phyloP scores from a whole-genome alignment of 257 asterid genomes.

The Nicotiana attenuata region DNA sequence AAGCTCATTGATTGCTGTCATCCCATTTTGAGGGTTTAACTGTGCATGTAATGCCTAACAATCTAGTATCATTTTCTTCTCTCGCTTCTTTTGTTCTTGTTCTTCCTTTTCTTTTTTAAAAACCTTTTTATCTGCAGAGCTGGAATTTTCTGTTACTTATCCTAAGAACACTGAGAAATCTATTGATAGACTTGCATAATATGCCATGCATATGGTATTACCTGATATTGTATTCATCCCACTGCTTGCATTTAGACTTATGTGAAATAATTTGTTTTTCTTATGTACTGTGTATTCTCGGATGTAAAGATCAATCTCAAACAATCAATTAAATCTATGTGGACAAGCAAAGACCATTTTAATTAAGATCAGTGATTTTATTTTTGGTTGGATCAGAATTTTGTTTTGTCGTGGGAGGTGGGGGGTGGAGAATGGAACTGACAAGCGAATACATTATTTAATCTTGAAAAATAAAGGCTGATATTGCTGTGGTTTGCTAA shows the following conservation, averaged over 20 bases:
- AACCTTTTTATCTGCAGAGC: background rate
- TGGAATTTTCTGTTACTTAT: background rate
- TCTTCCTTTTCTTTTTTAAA: background rate
- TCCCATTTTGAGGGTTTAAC: background rate
- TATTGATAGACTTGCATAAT: background rate
- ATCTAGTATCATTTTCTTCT: background rate
- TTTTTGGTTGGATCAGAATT: background rate
- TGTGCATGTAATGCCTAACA: background rate
- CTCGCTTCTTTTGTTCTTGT: background rate
- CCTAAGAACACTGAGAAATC: background rate
- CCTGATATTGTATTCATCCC: background rate
- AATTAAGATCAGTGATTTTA: background rate
- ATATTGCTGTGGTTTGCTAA: background rate
- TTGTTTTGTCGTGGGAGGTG: background rate
- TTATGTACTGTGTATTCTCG: background rate
- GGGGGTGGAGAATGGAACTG: background rate
- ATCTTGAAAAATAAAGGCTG: background rate
- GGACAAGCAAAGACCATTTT: background rate
- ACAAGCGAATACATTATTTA: background rate
- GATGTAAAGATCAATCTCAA: background rate
- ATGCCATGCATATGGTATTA: background rate
- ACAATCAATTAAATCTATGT: background rate
- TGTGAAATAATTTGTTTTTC: background rate
- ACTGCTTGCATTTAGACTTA: background rate
- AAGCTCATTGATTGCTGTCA: conserved; percentile 22